Percentiles rank a stretch among this genome's conserved stretches.
These are phyloP conservation scores for Scutellaria minor DNA, from an alignment of 257 asterid genomes.

Conservation along the genomic window DNA sequence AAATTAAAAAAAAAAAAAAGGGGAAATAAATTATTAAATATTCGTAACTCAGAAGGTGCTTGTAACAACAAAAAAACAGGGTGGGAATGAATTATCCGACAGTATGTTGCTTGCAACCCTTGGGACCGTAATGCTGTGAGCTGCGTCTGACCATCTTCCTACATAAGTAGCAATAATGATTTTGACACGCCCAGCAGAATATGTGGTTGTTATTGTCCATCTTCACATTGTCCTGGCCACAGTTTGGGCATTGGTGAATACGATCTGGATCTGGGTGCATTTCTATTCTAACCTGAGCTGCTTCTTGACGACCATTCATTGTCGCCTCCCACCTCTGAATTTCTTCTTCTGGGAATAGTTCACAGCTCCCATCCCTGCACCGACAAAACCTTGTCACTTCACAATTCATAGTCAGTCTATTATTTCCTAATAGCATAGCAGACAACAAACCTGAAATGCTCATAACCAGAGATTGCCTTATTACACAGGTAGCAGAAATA, in stretches of 20 bases:
- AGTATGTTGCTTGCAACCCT: constrained; percentile 92
- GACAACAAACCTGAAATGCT: constrained; percentile 72
- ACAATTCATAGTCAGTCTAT: neutral
- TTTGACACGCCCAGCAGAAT: constrained; percentile 92
- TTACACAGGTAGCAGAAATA: constrained; percentile 83
- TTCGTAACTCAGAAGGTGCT: too few species aligned
- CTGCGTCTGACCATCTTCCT: constrained; percentile 68
- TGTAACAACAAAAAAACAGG: too few species aligned
- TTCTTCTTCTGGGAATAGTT: constrained; percentile 68
- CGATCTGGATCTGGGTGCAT: constrained; percentile 40
- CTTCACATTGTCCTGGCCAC: constrained; percentile 76
- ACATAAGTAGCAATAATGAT: constrained; percentile 83
- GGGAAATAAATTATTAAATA: neutral
- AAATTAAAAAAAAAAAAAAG: too few species aligned
- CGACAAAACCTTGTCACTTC: constrained; percentile 23
- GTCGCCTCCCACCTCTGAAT: constrained; percentile 72
- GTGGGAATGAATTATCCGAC: constrained; percentile 21
- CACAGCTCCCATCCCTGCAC: constrained; percentile 67
- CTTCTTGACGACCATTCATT: constrained; percentile 61
- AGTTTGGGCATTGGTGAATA: constrained; percentile 70
- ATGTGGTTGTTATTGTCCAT: constrained; percentile 81
- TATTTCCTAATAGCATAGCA: constrained; percentile 5
- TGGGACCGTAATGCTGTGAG: constrained; percentile 74
- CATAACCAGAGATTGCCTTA: constrained; percentile 74
- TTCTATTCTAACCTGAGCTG: constrained; percentile 60